Evolutionary conservation across 2,329 filamentous ascomycete species (phyloP).

Genomic region (Spiromastix sp.): DNA sequence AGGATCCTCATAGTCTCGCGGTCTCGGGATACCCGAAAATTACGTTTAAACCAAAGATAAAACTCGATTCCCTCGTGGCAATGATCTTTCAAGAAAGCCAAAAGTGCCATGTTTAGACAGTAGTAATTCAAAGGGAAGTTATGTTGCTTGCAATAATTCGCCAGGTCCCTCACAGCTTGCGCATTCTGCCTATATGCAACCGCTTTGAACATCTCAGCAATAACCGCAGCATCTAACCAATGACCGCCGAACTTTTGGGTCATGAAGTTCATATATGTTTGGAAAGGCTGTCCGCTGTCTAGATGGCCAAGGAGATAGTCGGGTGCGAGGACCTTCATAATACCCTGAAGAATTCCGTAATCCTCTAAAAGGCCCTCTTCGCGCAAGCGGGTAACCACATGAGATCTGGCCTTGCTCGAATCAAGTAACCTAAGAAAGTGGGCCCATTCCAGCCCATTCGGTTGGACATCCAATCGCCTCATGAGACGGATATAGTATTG

Average conservation of each 20-base stretch:
- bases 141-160: slow-evolving; percentile 22
- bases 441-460: slow-evolving; percentile 35
- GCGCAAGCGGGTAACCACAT: slow-evolving; percentile 22
- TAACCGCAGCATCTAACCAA: slow-evolving; percentile 27
- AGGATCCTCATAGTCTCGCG: slow-evolving; percentile 25
- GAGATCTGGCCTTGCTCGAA: slow-evolving; percentile 17
- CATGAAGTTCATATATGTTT: slow-evolving; percentile 29
- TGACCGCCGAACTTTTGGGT: slow-evolving; percentile 22
- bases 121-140: slow-evolving; percentile 18
- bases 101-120: slow-evolving; percentile 21
- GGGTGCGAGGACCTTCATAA: slow-evolving; percentile 21
- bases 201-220: slow-evolving; percentile 29
- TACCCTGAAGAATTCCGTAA: slow-evolving; percentile 14
- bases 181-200: slow-evolving; percentile 18
- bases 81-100: slow-evolving; percentile 16
- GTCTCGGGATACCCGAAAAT: slow-evolving; percentile 10
- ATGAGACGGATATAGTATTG: slow-evolving; percentile 28
- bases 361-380: slow-evolving; percentile 22
- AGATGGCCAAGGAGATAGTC: slow-evolving; percentile 24
- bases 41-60: slow-evolving; percentile 8
- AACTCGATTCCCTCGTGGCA: slow-evolving; percentile 9
- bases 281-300: slow-evolving; percentile 21
- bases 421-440: slow-evolving; percentile 15
- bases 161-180: slow-evolving; percentile 18
- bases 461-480: slow-evolving; percentile 25